These are phyloP conservation scores for Corynascus novoguineensis DNA, from an alignment of 495 filamentous ascomycete genomes.

Conservation along the genomic window DNA sequence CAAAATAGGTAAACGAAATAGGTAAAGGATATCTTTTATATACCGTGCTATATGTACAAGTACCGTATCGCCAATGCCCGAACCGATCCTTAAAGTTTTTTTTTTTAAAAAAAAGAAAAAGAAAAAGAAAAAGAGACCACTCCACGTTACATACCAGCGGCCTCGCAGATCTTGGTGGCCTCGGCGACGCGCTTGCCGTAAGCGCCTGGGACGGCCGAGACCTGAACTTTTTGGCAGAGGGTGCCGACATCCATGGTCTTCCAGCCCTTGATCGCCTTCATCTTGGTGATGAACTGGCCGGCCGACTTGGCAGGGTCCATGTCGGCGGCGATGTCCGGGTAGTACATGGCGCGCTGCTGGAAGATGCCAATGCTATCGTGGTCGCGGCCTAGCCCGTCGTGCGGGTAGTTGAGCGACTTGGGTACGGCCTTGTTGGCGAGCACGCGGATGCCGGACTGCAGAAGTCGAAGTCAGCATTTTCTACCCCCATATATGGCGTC, in stretches of 20 bases:
- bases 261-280: constrained; percentile 2
- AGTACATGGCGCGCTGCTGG: constrained; percentile 5
- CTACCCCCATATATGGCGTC: too few species aligned
- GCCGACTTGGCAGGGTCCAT: background rate
- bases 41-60: too few species aligned
- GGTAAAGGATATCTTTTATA: too few species aligned
- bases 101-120: too few species aligned
- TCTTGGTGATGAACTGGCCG: background rate
- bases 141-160: background rate
- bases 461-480: background rate
- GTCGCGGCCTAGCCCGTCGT: background rate
- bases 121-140: too few species aligned
- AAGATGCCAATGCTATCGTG: constrained; percentile 4
- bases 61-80: too few species aligned
- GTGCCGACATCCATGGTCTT: background rate
- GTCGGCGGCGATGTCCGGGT: constrained; percentile 3
- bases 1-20: too few species aligned
- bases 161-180: background rate
- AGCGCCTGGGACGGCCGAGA: background rate
- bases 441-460: background rate
- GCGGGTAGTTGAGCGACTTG: background rate
- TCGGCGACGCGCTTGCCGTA: background rate
- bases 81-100: too few species aligned
- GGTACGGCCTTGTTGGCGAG: background rate
- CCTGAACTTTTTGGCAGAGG: background rate